Base-by-base conservation (phyloP, 1,284 basidiomycete genomes). In the Meira nashicola region DNA sequence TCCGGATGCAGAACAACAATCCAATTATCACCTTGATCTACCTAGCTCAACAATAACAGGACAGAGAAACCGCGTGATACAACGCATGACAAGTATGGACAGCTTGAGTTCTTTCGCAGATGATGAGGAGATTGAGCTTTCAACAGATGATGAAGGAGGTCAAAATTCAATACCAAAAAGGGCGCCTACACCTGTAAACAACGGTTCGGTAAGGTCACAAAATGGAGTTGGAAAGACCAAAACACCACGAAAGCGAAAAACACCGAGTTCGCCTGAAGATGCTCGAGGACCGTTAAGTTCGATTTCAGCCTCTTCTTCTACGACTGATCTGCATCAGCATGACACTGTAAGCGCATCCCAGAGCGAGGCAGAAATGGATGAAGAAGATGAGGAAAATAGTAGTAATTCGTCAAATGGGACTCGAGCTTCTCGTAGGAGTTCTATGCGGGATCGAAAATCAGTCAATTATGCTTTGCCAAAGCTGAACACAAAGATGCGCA, bases 401-500 rank as follows among this genome's bases (percentile, higher is more conserved):
- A 33, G 28, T 33, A 4, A 3, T 8, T 48, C 46, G 6, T 23
- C 46, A 14, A 19, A 48, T 8, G 12, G 17, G 5, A 48, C 46
- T 3, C 6, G 46, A 17, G 12, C 46, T 2, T 48, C 46, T 3
- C 14, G 46, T 21, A n/a, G 46, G 5, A 48, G 46, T 23, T 48
- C 46, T 48, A 17, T 23, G 12, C n/a, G 46, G 21, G 25, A 48
- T 48, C 4, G 46, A 44, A 73, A 70, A 57, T 56, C 56, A 8
- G 51, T 78, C 61, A 78, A 78, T 55, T 78, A 78, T 46, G 70
- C 74, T 1, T 54, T 78, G 25, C 76, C 76, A 2, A 78, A 78
- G 49, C 68, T 78, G 51, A 78, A 78, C 58, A 78, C 76, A 40
- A 77, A 77, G 68, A 77, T 77, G 76, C 68, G 76, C 40, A 77